Conservation (phyloP, 1,284 basidiomycete genomes). For the Pascua sp. region DNA sequence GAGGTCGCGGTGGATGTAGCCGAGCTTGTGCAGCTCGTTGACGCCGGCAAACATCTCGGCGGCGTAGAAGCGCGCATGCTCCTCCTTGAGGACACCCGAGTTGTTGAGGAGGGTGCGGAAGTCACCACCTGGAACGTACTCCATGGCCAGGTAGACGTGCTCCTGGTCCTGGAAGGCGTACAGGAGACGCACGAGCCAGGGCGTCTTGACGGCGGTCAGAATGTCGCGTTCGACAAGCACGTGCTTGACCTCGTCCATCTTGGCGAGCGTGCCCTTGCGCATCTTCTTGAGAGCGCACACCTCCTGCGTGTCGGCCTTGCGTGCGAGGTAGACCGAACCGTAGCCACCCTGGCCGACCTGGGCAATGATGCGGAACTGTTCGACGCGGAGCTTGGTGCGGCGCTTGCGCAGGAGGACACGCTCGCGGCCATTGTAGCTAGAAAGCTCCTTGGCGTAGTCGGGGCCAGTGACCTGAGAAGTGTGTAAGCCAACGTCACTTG, state of each 20-base stretch:
- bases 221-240: constrained; percentile 96
- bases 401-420: constrained; percentile 83
- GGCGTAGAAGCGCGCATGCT: constrained; percentile 91
- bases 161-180: constrained; percentile 92
- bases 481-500: not conserved
- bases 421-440: constrained; percentile 86
- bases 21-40: constrained; percentile 86
- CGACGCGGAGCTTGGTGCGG: constrained; percentile 77
- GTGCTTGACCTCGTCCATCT: constrained; percentile 93
- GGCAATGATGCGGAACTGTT: constrained; percentile 90
- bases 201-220: constrained; percentile 88
- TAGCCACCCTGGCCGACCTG: constrained; percentile 97
- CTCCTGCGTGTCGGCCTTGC: constrained; percentile 86
- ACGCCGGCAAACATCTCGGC: constrained; percentile 92
- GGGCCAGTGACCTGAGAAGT: constrained; percentile 50
- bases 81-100: constrained; percentile 91
- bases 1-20: constrained; percentile 94
- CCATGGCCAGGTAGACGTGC: constrained; percentile 93
- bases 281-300: constrained; percentile 95
- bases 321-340: constrained; percentile 88
- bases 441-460: constrained; percentile 75
- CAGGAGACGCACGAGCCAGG: constrained; percentile 85
- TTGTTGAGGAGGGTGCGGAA: constrained; percentile 94
- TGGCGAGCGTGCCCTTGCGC: constrained; percentile 83
- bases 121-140: constrained; percentile 95